Evolutionary conservation across 345 rosid species (phyloP).

Genomic region (Eucalyptus lansdowneana): DNA sequence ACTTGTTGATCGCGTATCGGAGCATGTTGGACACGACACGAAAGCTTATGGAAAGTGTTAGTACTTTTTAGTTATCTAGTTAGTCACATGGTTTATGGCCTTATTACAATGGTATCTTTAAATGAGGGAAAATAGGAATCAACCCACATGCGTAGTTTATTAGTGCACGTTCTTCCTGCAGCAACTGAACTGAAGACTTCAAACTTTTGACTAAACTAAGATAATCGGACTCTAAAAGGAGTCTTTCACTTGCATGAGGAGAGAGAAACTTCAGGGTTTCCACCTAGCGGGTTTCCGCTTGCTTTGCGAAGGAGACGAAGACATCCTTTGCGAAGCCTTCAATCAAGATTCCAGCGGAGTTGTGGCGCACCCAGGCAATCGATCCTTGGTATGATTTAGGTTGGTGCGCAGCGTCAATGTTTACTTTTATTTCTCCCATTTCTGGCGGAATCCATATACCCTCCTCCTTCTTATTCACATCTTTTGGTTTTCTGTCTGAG

Average conservation of each 20-base stretch:
- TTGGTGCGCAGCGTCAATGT: not conserved
- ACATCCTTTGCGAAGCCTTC: not conserved
- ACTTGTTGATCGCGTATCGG: fast-evolving
- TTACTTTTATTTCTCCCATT: not conserved
- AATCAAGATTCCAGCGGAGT: not conserved
- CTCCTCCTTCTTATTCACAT: not conserved
- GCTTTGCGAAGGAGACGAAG: not conserved
- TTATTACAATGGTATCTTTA: not conserved
- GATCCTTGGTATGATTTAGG: not conserved
- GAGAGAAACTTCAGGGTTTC: not conserved
- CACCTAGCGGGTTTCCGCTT: not conserved
- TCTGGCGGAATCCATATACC: not conserved
- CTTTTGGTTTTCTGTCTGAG: not conserved
- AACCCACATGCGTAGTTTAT: not conserved
- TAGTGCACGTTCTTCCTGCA: not conserved
- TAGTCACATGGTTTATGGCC: not conserved
- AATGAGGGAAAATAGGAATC: not conserved
- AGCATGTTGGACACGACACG: no score
- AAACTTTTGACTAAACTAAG: no score
- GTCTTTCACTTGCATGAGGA: not conserved
- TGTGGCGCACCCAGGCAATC: not conserved
- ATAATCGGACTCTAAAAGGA: not conserved
- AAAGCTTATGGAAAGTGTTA: fast-evolving
- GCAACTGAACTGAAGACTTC: not conserved
- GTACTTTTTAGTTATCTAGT: no score